Base-by-base conservation (phyloP, 768 basidiomycete genomes). In the Lentinus tigrinus region DNA sequence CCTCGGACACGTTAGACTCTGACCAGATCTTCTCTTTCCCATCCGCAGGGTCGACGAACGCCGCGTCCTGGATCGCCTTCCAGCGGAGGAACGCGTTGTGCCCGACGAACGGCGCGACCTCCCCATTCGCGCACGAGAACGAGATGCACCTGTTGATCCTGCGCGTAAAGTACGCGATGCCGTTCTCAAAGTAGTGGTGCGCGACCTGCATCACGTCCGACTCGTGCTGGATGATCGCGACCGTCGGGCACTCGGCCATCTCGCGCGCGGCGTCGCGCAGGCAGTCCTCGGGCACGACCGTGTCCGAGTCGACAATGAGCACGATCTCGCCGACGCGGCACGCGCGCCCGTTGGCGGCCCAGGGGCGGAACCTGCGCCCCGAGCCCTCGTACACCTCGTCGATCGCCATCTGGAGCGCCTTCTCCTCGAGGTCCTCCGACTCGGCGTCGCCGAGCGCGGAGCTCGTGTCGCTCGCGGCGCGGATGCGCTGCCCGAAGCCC, bases 1-100 rank as follows among this genome's bases (percentile, higher is more conserved):
- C 85, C 62, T 87, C 85, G 24, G 82, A 84, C 63, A 87, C 85
- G 66, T 85, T 83, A 1, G 74, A 72, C 73, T 87, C 85, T 46
- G 85, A 85, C 85, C 85, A 86, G 58, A 85, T 81, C 73, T 84
- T 84, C 65, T 72, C 73, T 21, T 72, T 61, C 3, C 77, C 78
- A 58, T 82, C 81, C 2, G 75, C 79, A 1, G 79, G 75, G 69
- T 91, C 79, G 59, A 77, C 62, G 64, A 77, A 76, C 26, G 79
- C 71, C 3, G 82, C 79, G 37, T 83, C 83, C 67, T 85, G 83
- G n/a, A 84, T 60, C 16, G 83, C 83, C 7, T 74, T 72, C 83
- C 83, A 84, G 27, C 82, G 76, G 24, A 85, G 70, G 72, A 84
- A 84, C 52, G 74, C 79, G 61, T 81, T 78, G 68, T 80, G 79